Percentiles rank a stretch among this genome's conserved stretches.
Evolutionary conservation across 2,329 filamentous ascomycete genomes (phyloP).

Genomic region (Cladosporium velox): DNA sequence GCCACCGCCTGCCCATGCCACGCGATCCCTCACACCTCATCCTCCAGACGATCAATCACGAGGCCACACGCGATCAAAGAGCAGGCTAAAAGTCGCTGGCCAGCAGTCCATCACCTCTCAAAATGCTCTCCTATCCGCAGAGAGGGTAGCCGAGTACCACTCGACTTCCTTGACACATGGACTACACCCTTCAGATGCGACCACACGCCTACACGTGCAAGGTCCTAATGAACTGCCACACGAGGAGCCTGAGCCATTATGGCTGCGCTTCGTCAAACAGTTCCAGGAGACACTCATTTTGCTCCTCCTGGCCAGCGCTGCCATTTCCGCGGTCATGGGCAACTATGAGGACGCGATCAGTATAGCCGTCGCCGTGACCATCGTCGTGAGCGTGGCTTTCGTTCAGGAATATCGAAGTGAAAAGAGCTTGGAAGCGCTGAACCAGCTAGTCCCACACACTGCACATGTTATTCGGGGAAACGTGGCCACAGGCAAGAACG

Average conservation of each 20-base stretch:
- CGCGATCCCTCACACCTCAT: conserved; percentile 27
- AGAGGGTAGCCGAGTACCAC: conserved; percentile 75
- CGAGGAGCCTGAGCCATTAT: conserved; percentile 89
- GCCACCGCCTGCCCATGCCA: conserved; percentile 21
- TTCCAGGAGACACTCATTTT: conserved; percentile 96
- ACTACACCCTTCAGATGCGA: conserved; percentile 76
- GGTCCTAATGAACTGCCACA: conserved; percentile 94
- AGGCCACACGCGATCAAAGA: conserved; percentile 34
- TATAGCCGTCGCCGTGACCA: conserved; percentile 93
- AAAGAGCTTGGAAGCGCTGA: conserved; percentile 93
- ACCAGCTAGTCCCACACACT: conserved; percentile 89
- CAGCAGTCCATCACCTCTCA: conserved; percentile 49
- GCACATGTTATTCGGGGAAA: conserved; percentile 80
- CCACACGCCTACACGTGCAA: conserved; percentile 74
- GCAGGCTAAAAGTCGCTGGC: conserved; percentile 35
- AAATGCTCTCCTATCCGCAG: conserved; percentile 68
- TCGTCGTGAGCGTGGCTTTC: conserved; percentile 94
- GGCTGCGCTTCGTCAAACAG: conserved; percentile 92
- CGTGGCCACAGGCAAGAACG: conserved; percentile 35
- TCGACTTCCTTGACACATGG: conserved; percentile 82
- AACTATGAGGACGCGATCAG: conserved; percentile 95
- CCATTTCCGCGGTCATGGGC: conserved; percentile 83
- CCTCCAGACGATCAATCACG: conserved; percentile 35
- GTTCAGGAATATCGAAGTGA: conserved; percentile 97
- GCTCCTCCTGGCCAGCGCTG: conserved; percentile 84